Percentiles rank a stretch among this genome's conserved stretches.
Conservation (phyloP, 2,329 filamentous ascomycete genomes). For the Pseudocercospora pini-densiflorae region DNA sequence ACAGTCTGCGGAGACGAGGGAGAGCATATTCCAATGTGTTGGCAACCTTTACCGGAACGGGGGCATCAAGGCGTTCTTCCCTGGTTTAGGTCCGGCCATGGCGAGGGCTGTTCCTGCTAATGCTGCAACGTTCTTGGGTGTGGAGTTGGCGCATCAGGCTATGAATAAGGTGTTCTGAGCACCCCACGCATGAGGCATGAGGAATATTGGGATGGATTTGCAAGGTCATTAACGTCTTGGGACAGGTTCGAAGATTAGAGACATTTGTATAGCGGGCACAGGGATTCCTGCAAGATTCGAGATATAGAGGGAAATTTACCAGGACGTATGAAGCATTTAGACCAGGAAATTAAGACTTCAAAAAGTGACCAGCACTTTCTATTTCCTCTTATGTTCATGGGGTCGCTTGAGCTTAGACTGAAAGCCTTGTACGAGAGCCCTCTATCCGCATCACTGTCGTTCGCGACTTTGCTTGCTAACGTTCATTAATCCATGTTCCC, state of each 20-base stretch:
- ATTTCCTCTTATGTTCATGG: background rate
- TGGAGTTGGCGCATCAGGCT: conserved; percentile 80
- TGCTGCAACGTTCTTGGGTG: conserved; percentile 89
- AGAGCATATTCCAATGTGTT: conserved; percentile 79
- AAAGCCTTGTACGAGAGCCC: background rate
- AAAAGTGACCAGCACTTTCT: background rate
- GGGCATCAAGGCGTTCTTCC: conserved; percentile 92
- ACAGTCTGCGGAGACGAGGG: conserved; percentile 86
- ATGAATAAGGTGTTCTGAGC: conserved; percentile 74
- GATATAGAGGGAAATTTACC: background rate
- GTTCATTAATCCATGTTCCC: background rate
- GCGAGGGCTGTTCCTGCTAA: conserved; percentile 94
- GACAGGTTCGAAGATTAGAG: background rate
- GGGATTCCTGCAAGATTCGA: background rate
- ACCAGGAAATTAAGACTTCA: background rate
- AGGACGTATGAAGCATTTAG: background rate
- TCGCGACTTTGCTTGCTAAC: background rate
- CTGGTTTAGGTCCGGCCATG: conserved; percentile 90
- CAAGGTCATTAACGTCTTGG: too few species aligned
- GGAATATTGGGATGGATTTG: too few species aligned
- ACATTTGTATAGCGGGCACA: background rate
- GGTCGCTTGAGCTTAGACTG: background rate
- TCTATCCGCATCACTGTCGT: background rate
- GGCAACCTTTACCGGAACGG: conserved; percentile 80
- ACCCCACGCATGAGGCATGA: too few species aligned